phyloP scores from a whole-genome alignment of 441 rosid genomes.

The Omphalea diandra region DNA sequence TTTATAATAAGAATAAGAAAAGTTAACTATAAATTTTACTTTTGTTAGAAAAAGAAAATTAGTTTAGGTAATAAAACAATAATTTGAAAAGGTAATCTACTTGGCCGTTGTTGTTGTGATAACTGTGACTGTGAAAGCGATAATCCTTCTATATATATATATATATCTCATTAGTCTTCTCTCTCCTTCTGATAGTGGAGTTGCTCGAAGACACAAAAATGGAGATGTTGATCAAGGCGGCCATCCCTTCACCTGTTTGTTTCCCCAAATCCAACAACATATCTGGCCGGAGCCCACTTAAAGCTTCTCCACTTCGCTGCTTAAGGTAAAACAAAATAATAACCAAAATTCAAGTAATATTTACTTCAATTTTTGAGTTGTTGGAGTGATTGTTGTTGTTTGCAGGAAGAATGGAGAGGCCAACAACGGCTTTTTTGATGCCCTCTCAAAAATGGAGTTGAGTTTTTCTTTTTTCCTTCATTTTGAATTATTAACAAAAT shows the following conservation, averaged over 20 bases:
- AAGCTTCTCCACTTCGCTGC: slow-evolving; percentile 30
- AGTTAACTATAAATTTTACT: too few species aligned
- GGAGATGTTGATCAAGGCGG: slow-evolving; percentile 33
- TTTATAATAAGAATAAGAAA: too few species aligned
- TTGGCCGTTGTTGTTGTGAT: neutral
- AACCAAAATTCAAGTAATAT: neutral
- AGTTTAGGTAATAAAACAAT: too few species aligned
- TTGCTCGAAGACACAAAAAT: slow-evolving; percentile 7
- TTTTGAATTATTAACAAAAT: too few species aligned
- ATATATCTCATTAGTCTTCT: neutral
- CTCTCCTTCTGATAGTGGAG: neutral
- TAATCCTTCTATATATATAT: neutral
- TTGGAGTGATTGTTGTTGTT: neutral
- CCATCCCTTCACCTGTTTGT: slow-evolving; percentile 23
- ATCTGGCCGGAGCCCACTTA: slow-evolving; percentile 9
- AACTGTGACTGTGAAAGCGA: neutral
- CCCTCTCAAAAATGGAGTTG: slow-evolving; percentile 37
- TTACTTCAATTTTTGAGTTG: neutral
- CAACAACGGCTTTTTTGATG: slow-evolving; percentile 27
- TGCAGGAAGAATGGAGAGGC: slow-evolving; percentile 43
- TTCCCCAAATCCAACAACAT: slow-evolving; percentile 15
- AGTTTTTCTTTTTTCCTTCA: too few species aligned
- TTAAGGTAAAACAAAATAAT: slow-evolving; percentile 26
- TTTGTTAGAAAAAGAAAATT: too few species aligned
- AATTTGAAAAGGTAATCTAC: too few species aligned